Evolutionary conservation across 2,329 filamentous ascomycete genomes (phyloP), one percentile per base, ranked within the genome.

Genomic region (Aspergillus tamarii): DNA sequence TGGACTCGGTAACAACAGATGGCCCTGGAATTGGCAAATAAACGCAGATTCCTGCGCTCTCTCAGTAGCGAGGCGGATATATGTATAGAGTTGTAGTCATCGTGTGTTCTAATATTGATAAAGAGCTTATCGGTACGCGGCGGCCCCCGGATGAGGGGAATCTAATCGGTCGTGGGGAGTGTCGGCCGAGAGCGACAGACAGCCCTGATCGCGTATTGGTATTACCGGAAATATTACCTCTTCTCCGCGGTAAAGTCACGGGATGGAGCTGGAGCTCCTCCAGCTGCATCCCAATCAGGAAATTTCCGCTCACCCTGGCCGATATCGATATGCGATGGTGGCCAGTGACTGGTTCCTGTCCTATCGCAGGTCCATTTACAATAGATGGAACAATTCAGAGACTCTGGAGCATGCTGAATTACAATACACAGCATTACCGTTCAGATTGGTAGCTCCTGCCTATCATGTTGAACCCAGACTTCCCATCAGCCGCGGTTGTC

Each of bases 171-270:
- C 52, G 52, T 55, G 52, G 52, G 52, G 52, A 55, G 14, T 55
- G 61, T 68, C 64, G 67, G 67, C 67, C 67, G 67, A 69, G 53
- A 66, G 39, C 39, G 39, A 30, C 23, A 10, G 4, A 1, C 9
- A 32, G 46, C 14, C 1, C n/a, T 26, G 26, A 28, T 32, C 14
- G 21, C 4, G 59, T 57, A 46, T 50, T 30, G 0, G 39, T 19
- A 36, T 23, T n/a, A 26, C 56, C 14, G 10, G 41, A 61, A 58
- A 55, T 30, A 61, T 66, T 50, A 23, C 64, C 59, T 59, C 45
- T 69, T 70, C 53, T 34, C 69, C 69, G 69, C 65, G 69, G 69
- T 14, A 34, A 71, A 70, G 62, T 68, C 69, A 67, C 64, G 62
- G 58, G 69, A 48, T 21, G 4, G 14, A 14, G 26, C 57, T 59